phyloP scores from a whole-genome alignment of 176 grass and related monocot genomes.

The Metroxylon sagu region DNA sequence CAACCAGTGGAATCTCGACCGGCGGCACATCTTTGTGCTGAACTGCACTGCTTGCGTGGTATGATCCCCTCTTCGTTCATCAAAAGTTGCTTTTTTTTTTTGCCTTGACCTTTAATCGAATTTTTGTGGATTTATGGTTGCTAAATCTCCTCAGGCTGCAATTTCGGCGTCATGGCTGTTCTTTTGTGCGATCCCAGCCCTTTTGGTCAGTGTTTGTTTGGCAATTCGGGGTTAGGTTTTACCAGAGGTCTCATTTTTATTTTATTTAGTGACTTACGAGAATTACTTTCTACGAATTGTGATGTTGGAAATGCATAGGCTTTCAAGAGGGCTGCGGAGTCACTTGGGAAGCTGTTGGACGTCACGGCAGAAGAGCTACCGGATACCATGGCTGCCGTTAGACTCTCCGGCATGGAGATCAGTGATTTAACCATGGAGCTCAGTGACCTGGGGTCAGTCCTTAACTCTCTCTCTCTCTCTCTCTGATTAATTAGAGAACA shows the following conservation, averaged over 20 bases:
- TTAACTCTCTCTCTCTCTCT: conserved; percentile 1
- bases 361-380: conserved; percentile 45
- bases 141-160: conserved; percentile 35
- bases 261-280: background rate
- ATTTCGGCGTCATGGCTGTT: conserved; percentile 41
- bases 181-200: conserved; percentile 42
- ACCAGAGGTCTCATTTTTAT: background rate
- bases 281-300: background rate
- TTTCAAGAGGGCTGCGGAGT: conserved; percentile 46
- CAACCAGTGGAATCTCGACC: conserved; percentile 18
- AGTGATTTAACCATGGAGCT: conserved; percentile 60
- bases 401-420: conserved; percentile 51
- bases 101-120: background rate
- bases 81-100: background rate
- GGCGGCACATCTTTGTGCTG: conserved; percentile 31
- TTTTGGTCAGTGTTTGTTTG: conserved; percentile 35
- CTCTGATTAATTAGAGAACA: background rate
- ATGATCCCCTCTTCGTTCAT: background rate
- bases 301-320: conserved; percentile 18
- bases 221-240: background rate
- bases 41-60: conserved; percentile 47
- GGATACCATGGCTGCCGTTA: conserved; percentile 60
- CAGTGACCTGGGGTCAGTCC: conserved; percentile 46
- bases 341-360: conserved; percentile 49
- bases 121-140: background rate